Evolutionary conservation across 163 green algal genomes (phyloP), one percentile per base, ranked within the genome.

Genomic region (Scenedesmus sp.): DNA sequence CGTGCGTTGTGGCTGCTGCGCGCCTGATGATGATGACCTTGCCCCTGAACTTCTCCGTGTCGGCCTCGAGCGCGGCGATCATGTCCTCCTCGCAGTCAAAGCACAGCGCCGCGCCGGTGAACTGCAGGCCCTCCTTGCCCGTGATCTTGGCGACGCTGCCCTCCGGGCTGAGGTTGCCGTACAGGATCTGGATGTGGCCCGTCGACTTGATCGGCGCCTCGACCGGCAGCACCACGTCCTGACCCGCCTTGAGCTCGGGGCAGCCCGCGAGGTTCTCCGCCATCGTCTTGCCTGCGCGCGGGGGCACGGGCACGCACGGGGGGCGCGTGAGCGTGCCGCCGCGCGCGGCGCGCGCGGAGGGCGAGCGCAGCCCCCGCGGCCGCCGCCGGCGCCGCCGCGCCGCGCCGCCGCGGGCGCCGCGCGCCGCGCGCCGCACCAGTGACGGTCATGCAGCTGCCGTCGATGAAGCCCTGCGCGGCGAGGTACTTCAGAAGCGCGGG

Each of bases 91-190:
- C 96, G 62, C 82, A 88, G 83, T 99, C 93, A 78, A 96, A 98
- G 63, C 82, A 87, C 39, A 84, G 33, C 15, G 82, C 74, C 72
- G 77, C 56, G 15, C 95, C 95, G 58, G 86, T 84, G 85, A 99
- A 99, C 57, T 87, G 60, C 44, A 99, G 89, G 29, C 96, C 96
- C 87, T 99, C 96, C 89, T 99, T 99, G 63, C 87, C 96, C 0
- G 96, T 99, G 86, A 99, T 99, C 91, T 99, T 99, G 36, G 93
- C 96, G 28, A 99, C 96, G 24, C 88, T 95, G 39, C 96, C 96
- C 71, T 97, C 92, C 14, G 95, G 95, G 0, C 93, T 91, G n/a
- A 99, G 81, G 88, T 99, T 98, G 75, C 96, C 96, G 84, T 99
- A 98, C 70, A 99, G 83, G 67, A 97, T 97, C 86, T 88, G 86